Percentiles rank a stretch among this genome's conserved stretches.
Evolutionary conservation across 495 filamentous ascomycete species (phyloP).

Genomic region (Aspergillus panamensis): DNA sequence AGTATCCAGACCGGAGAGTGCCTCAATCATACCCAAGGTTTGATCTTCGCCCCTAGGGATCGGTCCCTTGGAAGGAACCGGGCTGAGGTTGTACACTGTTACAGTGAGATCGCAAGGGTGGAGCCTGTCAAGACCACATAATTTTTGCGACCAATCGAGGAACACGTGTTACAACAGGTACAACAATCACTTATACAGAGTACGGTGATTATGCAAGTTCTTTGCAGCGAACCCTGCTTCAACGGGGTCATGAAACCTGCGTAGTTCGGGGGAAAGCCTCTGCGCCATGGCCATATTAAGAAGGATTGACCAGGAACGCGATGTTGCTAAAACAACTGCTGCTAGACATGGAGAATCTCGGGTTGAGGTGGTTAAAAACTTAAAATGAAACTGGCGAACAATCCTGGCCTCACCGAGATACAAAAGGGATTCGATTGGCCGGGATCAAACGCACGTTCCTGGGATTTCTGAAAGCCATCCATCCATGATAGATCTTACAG

Average conservation of each 20-base stretch:
- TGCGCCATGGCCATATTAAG: too few relatives aligned
- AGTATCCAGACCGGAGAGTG: slow-evolving; percentile 2
- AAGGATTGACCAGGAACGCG: too few relatives aligned
- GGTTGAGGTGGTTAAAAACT: too few relatives aligned
- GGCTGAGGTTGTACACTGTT: background rate
- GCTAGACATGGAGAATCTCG: background rate
- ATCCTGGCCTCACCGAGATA: too few relatives aligned
- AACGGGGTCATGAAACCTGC: too few relatives aligned
- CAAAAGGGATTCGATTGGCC: background rate
- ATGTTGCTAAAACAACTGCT: too few relatives aligned
- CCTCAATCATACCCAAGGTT: slow-evolving; percentile 1
- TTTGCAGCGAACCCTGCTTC: too few relatives aligned
- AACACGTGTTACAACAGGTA: background rate
- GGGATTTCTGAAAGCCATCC: background rate
- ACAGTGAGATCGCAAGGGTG: background rate
- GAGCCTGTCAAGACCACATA: background rate
- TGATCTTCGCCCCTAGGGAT: background rate
- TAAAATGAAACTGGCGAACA: background rate
- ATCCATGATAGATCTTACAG: background rate
- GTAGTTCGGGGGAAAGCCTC: too few relatives aligned
- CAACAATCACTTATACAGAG: too few relatives aligned
- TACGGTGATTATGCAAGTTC: too few relatives aligned
- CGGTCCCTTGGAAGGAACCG: background rate
- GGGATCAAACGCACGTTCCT: background rate
- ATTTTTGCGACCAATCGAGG: background rate